Conservation (phyloP, 805 yeast species). For the Spathaspora arborariae region DNA sequence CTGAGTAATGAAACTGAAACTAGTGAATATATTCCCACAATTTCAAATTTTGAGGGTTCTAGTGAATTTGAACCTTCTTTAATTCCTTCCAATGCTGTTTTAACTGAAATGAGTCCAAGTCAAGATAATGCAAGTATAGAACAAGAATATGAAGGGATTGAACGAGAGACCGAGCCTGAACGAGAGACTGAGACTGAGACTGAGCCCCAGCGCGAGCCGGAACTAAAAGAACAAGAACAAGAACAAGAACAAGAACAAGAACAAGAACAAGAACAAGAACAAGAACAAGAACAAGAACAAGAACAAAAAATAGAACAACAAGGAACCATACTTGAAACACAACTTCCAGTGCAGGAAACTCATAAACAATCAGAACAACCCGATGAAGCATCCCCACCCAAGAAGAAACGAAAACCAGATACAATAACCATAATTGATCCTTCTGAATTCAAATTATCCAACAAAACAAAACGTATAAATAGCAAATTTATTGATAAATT, state of each 20-base stretch:
- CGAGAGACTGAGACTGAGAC: neutral
- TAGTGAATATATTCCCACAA: neutral
- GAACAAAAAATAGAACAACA: neutral
- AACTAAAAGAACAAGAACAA: neutral
- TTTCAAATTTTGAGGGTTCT: neutral
- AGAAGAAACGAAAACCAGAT: neutral
- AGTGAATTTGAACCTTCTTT: too few species aligned
- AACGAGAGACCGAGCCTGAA: neutral
- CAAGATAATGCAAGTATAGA: too few species aligned
- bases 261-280: neutral
- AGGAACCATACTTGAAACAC: neutral
- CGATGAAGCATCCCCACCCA: neutral
- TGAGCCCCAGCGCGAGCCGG: neutral
- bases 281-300: neutral
- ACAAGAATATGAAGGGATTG: too few species aligned
- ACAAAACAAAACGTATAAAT: constrained; percentile 14
- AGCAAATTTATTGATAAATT: constrained; percentile 23
- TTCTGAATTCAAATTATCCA: constrained; percentile 5
- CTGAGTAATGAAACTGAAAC: neutral
- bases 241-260: neutral
- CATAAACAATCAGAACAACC: neutral
- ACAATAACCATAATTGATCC: constrained; percentile 6
- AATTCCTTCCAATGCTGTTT: too few species aligned
- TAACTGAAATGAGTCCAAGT: too few species aligned
- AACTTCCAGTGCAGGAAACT: neutral